phyloP scores from a whole-genome alignment of 345 rosid genomes.

The Melastoma malabathricum region DNA sequence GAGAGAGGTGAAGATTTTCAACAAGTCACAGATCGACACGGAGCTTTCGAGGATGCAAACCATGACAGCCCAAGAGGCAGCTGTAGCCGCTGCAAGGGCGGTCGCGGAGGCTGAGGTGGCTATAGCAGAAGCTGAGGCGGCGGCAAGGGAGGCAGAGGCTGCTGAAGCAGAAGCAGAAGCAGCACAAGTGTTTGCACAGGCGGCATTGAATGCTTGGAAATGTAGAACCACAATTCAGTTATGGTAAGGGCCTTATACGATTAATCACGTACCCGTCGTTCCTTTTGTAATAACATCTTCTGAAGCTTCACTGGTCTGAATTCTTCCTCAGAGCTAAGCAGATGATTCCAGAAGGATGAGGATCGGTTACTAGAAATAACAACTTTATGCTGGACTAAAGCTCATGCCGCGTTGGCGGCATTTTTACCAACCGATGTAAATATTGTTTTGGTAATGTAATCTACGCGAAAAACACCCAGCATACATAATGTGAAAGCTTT shows the following conservation, averaged over 20 bases:
- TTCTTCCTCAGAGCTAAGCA: too few relatives aligned
- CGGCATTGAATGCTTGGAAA: conserved; percentile 62
- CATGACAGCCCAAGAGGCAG: conserved; percentile 75
- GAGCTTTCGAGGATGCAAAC: conserved; percentile 48
- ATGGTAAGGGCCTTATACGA: too few relatives aligned
- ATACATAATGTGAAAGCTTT: too few relatives aligned
- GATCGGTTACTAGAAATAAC: too few relatives aligned
- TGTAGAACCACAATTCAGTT: conserved; percentile 11
- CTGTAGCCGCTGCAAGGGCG: conserved; percentile 74
- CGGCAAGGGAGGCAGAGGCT: conserved; percentile 74
- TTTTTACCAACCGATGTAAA: too few relatives aligned
- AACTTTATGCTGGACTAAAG: too few relatives aligned
- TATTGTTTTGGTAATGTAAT: too few relatives aligned
- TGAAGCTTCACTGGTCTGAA: conserved; percentile 6
- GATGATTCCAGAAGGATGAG: too few relatives aligned
- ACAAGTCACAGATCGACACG: conserved; percentile 34
- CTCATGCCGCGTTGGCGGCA: too few relatives aligned
- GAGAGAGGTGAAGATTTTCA: conserved; percentile 19
- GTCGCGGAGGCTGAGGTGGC: conserved; percentile 85
- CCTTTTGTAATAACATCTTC: too few relatives aligned
- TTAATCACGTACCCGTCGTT: too few relatives aligned
- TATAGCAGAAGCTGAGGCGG: conserved; percentile 52
- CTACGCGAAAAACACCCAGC: too few relatives aligned
- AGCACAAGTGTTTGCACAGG: conserved; percentile 57
- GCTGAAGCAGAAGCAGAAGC: conserved; percentile 86